phyloP scores from a whole-genome alignment of 352 stramenopile species.

The Phytopythium ostracodes region DNA sequence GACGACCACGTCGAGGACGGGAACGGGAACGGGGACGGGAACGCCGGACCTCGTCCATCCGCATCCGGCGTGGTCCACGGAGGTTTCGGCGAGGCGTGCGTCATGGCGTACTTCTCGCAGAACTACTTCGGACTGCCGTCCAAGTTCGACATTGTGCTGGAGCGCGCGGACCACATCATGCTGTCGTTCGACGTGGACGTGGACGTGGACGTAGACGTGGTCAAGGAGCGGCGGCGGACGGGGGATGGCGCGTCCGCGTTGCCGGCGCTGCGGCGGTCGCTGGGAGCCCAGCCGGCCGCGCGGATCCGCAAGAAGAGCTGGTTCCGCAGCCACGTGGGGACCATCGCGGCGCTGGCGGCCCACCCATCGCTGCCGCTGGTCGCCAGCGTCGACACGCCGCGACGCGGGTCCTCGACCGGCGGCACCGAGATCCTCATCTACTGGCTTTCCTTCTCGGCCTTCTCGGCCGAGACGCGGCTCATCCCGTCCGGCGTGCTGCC shows the following conservation, averaged over 20 bases:
- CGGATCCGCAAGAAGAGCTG: slow-evolving; percentile 77
- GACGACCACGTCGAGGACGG: slow-evolving; percentile 18
- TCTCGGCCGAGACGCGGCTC: slow-evolving; percentile 72
- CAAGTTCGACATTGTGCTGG: slow-evolving; percentile 69
- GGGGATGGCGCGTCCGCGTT: background rate
- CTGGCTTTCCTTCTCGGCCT: slow-evolving; percentile 82
- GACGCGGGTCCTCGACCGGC: too few relatives aligned
- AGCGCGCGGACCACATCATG: slow-evolving; percentile 71
- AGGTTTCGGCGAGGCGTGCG: slow-evolving; percentile 52
- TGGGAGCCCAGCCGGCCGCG: slow-evolving; percentile 21
- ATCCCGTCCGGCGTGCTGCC: slow-evolving; percentile 73
- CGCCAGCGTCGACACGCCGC: slow-evolving; percentile 50
- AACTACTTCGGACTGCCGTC: slow-evolving; percentile 69
- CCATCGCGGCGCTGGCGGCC: slow-evolving; percentile 60
- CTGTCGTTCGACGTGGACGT: slow-evolving; percentile 69
- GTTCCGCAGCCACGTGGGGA: slow-evolving; percentile 69
- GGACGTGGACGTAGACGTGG: slow-evolving; percentile 7
- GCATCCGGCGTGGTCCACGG: slow-evolving; percentile 4
- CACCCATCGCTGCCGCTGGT: slow-evolving; percentile 76
- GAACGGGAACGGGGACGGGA: background rate
- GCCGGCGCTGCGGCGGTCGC: background rate
- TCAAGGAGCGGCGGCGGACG: background rate
- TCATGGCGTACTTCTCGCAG: slow-evolving; percentile 82
- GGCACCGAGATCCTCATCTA: slow-evolving; percentile 71
- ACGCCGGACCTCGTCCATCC: background rate